Evolutionary conservation across 2,329 filamentous ascomycete genomes (phyloP).

Genomic region (Cytospora schulzeri): DNA sequence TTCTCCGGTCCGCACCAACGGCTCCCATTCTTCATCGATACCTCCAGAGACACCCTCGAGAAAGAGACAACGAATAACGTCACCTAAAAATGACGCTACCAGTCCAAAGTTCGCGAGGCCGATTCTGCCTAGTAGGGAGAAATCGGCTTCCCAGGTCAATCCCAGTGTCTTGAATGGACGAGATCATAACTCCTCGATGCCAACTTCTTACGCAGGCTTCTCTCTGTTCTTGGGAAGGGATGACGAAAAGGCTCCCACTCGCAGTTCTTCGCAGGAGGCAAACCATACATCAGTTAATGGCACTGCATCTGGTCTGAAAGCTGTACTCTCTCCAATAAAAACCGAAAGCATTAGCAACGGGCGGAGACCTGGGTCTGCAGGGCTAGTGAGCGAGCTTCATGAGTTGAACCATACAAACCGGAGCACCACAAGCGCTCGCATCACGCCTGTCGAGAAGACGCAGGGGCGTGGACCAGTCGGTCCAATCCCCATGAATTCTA

Average conservation of each 20-base stretch:
- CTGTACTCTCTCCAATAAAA: neutral
- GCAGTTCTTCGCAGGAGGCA: slow-evolving; percentile 1
- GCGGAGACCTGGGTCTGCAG: neutral
- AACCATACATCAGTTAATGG: neutral
- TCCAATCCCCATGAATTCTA: neutral
- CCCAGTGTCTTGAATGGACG: neutral
- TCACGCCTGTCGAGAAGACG: slow-evolving; percentile 4
- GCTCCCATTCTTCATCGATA: slow-evolving; percentile 5
- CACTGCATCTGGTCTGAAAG: neutral
- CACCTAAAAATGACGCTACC: slow-evolving; percentile 13
- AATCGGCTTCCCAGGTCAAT: slow-evolving; percentile 3
- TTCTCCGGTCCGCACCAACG: slow-evolving; percentile 6
- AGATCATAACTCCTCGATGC: slow-evolving; percentile 4
- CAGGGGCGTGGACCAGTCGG: slow-evolving; percentile 5
- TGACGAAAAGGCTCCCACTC: neutral
- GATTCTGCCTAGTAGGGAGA: slow-evolving; percentile 7
- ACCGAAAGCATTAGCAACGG: slow-evolving; percentile 2
- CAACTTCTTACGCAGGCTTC: slow-evolving; percentile 4
- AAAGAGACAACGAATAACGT: slow-evolving; percentile 24
- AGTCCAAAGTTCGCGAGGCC: slow-evolving; percentile 11
- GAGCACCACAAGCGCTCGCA: slow-evolving; percentile 5
- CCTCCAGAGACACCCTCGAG: slow-evolving; percentile 14
- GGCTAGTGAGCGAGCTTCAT: neutral
- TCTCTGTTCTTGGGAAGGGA: neutral
- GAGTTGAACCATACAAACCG: slow-evolving; percentile 12